These are phyloP conservation scores for Agaricus subrufescens DNA, from an alignment of 768 basidiomycete species.

Conservation along the genomic window DNA sequence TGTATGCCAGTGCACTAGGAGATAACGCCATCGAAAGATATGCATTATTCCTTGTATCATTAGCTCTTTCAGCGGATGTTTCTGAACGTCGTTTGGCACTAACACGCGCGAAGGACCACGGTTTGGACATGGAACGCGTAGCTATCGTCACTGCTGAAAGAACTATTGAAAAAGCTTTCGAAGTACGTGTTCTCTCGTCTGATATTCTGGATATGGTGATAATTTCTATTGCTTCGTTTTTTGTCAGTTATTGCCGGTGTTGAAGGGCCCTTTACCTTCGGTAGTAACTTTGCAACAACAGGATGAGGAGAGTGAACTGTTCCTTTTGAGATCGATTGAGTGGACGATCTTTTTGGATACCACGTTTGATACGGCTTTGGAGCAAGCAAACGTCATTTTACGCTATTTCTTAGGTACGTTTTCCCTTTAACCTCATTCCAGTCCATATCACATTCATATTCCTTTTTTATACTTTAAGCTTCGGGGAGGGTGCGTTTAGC, in stretches of 20 bases:
- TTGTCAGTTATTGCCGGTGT: constrained; percentile 43
- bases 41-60: constrained; percentile 80
- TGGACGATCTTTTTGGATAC: constrained; percentile 81
- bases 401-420: constrained; percentile 83
- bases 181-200: constrained; percentile 30
- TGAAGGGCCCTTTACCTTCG: constrained; percentile 57
- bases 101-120: constrained; percentile 75
- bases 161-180: constrained; percentile 68
- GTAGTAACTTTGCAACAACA: constrained; percentile 53
- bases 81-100: constrained; percentile 67
- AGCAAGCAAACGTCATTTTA: constrained; percentile 83
- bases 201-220: too few relatives aligned
- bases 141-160: constrained; percentile 77
- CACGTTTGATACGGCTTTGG: constrained; percentile 75
- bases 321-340: constrained; percentile 84
- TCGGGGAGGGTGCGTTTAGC: constrained; percentile 74
- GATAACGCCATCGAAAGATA: constrained; percentile 92
- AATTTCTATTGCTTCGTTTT: too few relatives aligned
- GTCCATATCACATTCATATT: neutral
- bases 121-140: constrained; percentile 76
- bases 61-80: constrained; percentile 59
- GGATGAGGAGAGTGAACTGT: constrained; percentile 51
- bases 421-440: neutral
- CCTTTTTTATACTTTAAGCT: constrained; percentile 32
- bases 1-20: constrained; percentile 89